Evolutionary conservation across 805 yeast species (phyloP), one percentile per base, ranked within the genome.

Genomic region (Starmerella sirachaensis): DNA sequence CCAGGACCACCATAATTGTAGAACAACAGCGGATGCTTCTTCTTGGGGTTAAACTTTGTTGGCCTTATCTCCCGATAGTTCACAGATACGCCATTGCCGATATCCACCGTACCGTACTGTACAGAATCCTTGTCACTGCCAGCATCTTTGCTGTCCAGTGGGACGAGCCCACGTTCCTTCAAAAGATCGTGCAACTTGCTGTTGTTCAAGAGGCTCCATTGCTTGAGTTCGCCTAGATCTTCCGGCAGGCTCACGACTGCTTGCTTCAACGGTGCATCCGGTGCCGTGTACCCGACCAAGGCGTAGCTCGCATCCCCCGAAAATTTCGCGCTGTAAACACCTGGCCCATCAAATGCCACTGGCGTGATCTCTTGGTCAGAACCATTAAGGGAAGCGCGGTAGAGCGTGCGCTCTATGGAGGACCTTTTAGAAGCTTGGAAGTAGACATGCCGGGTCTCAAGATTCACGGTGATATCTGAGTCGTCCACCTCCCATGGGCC

Each of bases 1-100:
- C 85, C 91, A 7, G 98, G 98, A 0, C 98, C 98, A 17, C 95
- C 96, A 54, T 91, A 91, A 4, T 85, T 85, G 55, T 69, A 85
- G 56, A 91, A 88, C 41, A 91, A 65, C 0, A 91, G 75, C 0
- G 97, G 97, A 56, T 88, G 85, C 55, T 76, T 66, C 50, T 66
- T 63, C 24, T 50, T 47, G 7, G 60, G 51, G 50, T 81, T 69
- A 55, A 91, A 91, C 46, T 68, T 62, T 29, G 76, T 68, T 1
- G 97, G 97, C 30, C 76, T 62, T 5, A 83, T 78, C 57, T 86
- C 95, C 41, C 74, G 67, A 20, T 73, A 70, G 58, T 86, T 82
- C 12, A 72, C 64, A 16, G 40, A 17, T 11, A 58, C 46, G 16
- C 51, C 51, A 19, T 48, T 59, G 2, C 61, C 68, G 5, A 65